Conservation (phyloP, 306 rosid genomes). For the Alnus rubra region DNA sequence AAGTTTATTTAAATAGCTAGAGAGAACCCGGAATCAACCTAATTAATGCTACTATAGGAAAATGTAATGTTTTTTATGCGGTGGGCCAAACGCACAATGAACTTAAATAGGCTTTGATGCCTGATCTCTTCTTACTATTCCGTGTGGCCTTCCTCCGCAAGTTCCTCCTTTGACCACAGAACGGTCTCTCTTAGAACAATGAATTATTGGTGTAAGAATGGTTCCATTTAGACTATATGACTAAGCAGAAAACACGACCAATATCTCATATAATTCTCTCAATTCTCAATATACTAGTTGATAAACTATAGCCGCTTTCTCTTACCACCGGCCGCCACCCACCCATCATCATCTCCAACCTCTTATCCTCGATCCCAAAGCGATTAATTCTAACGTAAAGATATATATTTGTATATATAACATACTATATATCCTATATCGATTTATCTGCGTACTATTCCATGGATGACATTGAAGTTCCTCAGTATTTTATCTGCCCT, state of each 20-base stretch:
- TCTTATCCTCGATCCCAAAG: neutral
- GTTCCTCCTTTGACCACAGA: constrained; percentile 57
- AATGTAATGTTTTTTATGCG: no score
- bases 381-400: no score
- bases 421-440: no score
- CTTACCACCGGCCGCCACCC: constrained; percentile 24
- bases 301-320: constrained; percentile 32
- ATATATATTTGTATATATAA: neutral
- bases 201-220: neutral
- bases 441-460: neutral
- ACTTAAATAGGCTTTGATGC: neutral
- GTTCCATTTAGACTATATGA: neutral
- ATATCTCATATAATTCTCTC: no score
- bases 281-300: neutral
- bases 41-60: neutral
- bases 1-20: no score
- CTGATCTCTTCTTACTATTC: neutral
- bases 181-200: constrained; percentile 22
- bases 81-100: neutral
- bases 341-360: neutral
- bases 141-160: constrained; percentile 12
- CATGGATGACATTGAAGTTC: constrained; percentile 77
- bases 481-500: constrained; percentile 68
- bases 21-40: no score
- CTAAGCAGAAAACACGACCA: no score